Conservation (phyloP, 2,329 filamentous ascomycete species). For the Monosporascus cannonballus region DNA sequence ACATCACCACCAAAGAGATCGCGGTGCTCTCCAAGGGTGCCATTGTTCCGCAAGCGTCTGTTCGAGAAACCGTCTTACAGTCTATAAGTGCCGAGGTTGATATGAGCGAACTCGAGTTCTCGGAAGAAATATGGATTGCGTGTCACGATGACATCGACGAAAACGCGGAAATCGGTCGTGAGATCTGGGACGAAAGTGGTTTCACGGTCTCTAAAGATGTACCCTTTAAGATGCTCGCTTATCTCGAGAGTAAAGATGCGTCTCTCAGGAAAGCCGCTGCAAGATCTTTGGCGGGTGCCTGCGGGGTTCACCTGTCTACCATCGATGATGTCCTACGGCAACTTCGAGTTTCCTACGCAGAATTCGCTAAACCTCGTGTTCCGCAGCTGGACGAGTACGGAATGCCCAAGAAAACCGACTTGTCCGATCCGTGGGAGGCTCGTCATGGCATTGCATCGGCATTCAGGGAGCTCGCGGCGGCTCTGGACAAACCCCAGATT, state of each 20-base stretch:
- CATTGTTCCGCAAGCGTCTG: constrained; percentile 72
- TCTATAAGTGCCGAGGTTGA: constrained; percentile 89
- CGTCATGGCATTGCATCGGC: constrained; percentile 84
- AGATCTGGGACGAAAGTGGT: constrained; percentile 93
- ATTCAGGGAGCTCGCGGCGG: constrained; percentile 72
- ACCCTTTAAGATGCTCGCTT: constrained; percentile 64
- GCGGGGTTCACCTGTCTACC: constrained; percentile 52
- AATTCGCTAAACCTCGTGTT: constrained; percentile 74
- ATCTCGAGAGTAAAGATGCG: constrained; percentile 71
- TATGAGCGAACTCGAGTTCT: constrained; percentile 79
- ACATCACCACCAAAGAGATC: constrained; percentile 69
- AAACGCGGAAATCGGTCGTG: constrained; percentile 73
- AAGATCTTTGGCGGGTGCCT: constrained; percentile 70
- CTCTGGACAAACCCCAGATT: constrained; percentile 63
- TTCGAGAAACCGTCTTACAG: constrained; percentile 80
- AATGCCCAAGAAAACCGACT: constrained; percentile 85
- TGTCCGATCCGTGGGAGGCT: constrained; percentile 84
- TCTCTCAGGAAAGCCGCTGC: constrained; percentile 82
- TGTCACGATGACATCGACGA: constrained; percentile 88
- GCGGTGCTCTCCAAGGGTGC: constrained; percentile 68
- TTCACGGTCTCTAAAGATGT: constrained; percentile 63
- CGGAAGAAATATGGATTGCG: constrained; percentile 87
- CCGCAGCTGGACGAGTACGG: constrained; percentile 88
- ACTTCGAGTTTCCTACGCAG: constrained; percentile 66
- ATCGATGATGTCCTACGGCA: constrained; percentile 57